These are phyloP conservation scores for Bimuria novae-zelandiae DNA, from an alignment of 2,329 filamentous ascomycete genomes.

Conservation along the genomic window DNA sequence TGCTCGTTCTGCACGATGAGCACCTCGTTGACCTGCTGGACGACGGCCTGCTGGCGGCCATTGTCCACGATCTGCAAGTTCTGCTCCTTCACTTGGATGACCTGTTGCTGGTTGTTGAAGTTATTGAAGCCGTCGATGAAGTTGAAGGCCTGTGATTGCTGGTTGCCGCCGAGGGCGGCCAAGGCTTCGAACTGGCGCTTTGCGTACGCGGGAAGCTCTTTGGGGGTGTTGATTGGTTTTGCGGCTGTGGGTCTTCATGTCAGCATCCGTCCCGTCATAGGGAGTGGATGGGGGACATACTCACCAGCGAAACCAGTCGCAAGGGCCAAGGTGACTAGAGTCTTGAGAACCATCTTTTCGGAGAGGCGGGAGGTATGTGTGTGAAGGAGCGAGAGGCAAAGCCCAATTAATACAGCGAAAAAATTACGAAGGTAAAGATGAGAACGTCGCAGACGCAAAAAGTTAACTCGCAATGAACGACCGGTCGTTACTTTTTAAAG, in stretches of 20 bases:
- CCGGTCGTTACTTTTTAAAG: constrained; percentile 14
- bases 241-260: constrained; percentile 26
- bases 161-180: constrained; percentile 20
- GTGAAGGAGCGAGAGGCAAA: constrained; percentile 9
- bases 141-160: constrained; percentile 37
- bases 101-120: constrained; percentile 36
- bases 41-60: constrained; percentile 25
- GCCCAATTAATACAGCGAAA: constrained; percentile 28
- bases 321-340: constrained; percentile 31
- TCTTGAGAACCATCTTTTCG: constrained; percentile 37
- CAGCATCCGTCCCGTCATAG: constrained; percentile 9
- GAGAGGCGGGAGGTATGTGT: background rate
- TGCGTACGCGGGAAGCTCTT: constrained; percentile 17
- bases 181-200: constrained; percentile 26
- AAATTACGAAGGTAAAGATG: constrained; percentile 27
- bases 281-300: too few species aligned
- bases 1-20: constrained; percentile 36
- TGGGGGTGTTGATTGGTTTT: constrained; percentile 29
- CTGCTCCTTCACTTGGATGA: constrained; percentile 35
- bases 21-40: constrained; percentile 35
- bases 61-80: constrained; percentile 33
- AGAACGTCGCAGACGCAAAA: constrained; percentile 41
- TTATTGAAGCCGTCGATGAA: constrained; percentile 37
- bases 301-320: constrained; percentile 41
- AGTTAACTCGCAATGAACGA: constrained; percentile 16